Percentiles rank a stretch among this genome's conserved stretches.
phyloP scores from a whole-genome alignment of 148 eudicot genomes.

The Simmondsia chinensis region DNA sequence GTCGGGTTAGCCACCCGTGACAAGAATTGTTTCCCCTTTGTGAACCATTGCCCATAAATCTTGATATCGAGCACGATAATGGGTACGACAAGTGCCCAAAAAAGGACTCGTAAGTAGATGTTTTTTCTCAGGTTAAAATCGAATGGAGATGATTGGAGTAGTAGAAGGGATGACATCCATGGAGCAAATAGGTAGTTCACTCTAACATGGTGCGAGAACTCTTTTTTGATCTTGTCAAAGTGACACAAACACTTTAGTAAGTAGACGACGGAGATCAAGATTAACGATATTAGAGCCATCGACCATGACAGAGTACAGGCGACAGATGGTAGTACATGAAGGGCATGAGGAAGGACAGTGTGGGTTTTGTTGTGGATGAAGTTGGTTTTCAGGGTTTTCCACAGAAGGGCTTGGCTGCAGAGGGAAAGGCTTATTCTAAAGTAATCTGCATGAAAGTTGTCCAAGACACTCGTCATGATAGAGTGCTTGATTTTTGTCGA shows the following conservation, averaged over 20 bases:
- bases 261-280: conserved; percentile 25
- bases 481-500: too few species aligned
- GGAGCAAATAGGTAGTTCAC: conserved; percentile 72
- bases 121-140: conserved; percentile 3
- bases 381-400: conserved; percentile 45
- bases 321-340: conserved; percentile 14
- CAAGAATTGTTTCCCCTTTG: conserved; percentile 38
- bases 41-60: conserved; percentile 57
- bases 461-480: background rate
- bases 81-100: conserved; percentile 25
- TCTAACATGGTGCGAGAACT: conserved; percentile 52
- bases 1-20: conserved; percentile 51
- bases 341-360: background rate
- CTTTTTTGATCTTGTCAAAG: conserved; percentile 28
- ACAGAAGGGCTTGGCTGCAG: conserved; percentile 32
- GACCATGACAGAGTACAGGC: conserved; percentile 34
- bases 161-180: conserved; percentile 47
- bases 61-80: conserved; percentile 40
- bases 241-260: conserved; percentile 16
- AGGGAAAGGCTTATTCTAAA: conserved; percentile 41
- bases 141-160: conserved; percentile 56
- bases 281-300: conserved; percentile 16
- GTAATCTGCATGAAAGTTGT: conserved; percentile 45
- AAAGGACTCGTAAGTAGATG: conserved; percentile 4
- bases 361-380: conserved; percentile 14